Evolutionary conservation across 83 land plant genomes (phyloP).

Genomic region (Diphasiastrum complanatum): DNA sequence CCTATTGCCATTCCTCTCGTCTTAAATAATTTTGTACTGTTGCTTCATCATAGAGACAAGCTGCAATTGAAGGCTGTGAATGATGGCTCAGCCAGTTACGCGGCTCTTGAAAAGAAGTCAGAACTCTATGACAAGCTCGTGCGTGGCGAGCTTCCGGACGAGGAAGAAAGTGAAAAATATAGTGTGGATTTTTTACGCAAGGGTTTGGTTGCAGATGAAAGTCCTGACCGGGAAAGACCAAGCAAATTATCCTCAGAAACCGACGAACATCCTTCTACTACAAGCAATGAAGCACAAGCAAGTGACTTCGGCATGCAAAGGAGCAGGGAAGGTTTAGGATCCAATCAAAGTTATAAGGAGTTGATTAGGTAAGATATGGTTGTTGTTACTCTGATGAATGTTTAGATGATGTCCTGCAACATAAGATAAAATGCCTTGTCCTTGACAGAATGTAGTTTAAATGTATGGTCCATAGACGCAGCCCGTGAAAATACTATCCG

Average conservation of each 20-base stretch:
- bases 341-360: slow-evolving; percentile 48
- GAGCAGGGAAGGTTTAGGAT: slow-evolving; percentile 8
- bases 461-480: too few species aligned
- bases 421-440: too few species aligned
- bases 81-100: slow-evolving; percentile 83
- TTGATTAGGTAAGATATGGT: slow-evolving; percentile 63
- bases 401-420: too few species aligned
- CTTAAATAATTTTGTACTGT: not conserved
- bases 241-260: slow-evolving; percentile 13
- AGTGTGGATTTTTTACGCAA: slow-evolving; percentile 90
- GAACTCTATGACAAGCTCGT: slow-evolving; percentile 74
- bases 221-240: slow-evolving; percentile 14
- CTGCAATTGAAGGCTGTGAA: slow-evolving; percentile 71
- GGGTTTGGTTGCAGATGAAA: slow-evolving; percentile 44
- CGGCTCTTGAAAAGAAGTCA: slow-evolving; percentile 87
- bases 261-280: slow-evolving; percentile 1
- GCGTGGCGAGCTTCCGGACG: slow-evolving; percentile 85
- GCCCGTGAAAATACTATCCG: too few species aligned
- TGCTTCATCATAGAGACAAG: slow-evolving; percentile 58
- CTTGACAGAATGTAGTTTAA: too few species aligned
- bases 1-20: not conserved
- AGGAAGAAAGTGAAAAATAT: slow-evolving; percentile 91
- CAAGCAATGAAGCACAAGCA: slow-evolving; percentile 9
- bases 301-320: too few species aligned
- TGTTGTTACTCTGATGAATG: too few species aligned